Base-by-base conservation (phyloP, 2,329 filamentous ascomycete species). In the Capronia epimyces region DNA sequence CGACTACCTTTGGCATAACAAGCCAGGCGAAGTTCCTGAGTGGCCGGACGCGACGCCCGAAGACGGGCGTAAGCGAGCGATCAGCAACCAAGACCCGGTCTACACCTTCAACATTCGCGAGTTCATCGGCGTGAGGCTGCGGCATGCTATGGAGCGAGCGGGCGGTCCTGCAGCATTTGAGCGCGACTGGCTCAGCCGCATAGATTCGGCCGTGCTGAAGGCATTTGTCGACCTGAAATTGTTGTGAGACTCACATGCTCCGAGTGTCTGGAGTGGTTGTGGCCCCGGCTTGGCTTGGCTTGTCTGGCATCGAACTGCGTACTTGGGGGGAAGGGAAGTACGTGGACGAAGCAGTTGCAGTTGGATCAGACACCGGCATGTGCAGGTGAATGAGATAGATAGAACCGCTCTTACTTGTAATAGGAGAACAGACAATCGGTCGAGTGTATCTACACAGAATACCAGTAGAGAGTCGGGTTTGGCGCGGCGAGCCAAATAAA, bases 101-200 rank as follows among this genome's bases (percentile, higher is more conserved):
- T 70, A 73, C 48, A 67, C 66, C 13, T 64, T 73, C 43, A 71
- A 73, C 37, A 68, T 73, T 22, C 66, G 71, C n/a, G 64, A 68
- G 9, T 74, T 72, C 54, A 64, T 75, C 9, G 65, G 67, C 1
- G 66, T 71, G 42, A 66, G 65, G 31, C 55, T 75, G 29, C 67
- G 67, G 13, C 63, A 89, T 52, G 46, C 48, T 24, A 57, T 63
- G 15, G 49, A 54, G 15, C 40, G 34, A 9, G 45, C 43, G 0
- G 61, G 61, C 4, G 61, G 61, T 4, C 44, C 44, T 22, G 48
- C 50, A 24, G 50, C 46, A 3, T 63, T 63, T 49, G 50, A 58
- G 47, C 44, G 46, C 8, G 54, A 62, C 36, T 63, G 61, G 61
- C 22, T 63, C 24, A 55, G 49, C 22, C 29, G 50, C 22, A 49